Conservation (phyloP, 371 early-diverging fungal genomes). For the Rhizomucor pusillus region DNA sequence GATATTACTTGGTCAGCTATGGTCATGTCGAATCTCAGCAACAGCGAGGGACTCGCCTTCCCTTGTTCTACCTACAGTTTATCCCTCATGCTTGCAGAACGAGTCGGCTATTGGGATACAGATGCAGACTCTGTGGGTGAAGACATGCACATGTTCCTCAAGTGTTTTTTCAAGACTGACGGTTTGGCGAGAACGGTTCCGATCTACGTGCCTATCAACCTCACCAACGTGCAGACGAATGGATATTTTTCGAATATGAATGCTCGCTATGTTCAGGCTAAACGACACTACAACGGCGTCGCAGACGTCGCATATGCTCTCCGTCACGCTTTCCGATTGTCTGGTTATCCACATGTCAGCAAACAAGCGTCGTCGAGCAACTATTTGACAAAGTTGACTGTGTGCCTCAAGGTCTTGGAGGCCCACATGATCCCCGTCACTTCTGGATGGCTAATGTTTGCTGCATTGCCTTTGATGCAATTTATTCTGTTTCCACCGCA, state of each 20-base stretch:
- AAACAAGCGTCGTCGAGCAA: constrained; percentile 19
- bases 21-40: constrained; percentile 76
- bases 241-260: constrained; percentile 55
- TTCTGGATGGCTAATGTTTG: constrained; percentile 60
- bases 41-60: constrained; percentile 62
- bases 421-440: constrained; percentile 55
- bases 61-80: constrained; percentile 80
- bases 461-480: constrained; percentile 55
- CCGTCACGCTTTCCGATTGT: constrained; percentile 14
- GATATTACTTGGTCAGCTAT: constrained; percentile 80
- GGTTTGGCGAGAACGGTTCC: constrained; percentile 64
- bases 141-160: constrained; percentile 86
- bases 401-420: constrained; percentile 46
- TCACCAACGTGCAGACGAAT: constrained; percentile 69
- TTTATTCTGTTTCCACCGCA: constrained; percentile 46
- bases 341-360: not conserved
- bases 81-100: constrained; percentile 64
- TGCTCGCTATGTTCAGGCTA: constrained; percentile 71
- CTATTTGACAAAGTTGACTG: constrained; percentile 24
- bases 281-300: constrained; percentile 64
- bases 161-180: constrained; percentile 74
- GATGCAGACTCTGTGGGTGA: constrained; percentile 80
- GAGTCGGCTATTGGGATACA: constrained; percentile 79
- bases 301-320: constrained; percentile 59
- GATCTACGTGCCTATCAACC: constrained; percentile 73